These are phyloP conservation scores for Termitomyces sp. DNA, from an alignment of 1,284 basidiomycete genomes.

Conservation along the genomic window DNA sequence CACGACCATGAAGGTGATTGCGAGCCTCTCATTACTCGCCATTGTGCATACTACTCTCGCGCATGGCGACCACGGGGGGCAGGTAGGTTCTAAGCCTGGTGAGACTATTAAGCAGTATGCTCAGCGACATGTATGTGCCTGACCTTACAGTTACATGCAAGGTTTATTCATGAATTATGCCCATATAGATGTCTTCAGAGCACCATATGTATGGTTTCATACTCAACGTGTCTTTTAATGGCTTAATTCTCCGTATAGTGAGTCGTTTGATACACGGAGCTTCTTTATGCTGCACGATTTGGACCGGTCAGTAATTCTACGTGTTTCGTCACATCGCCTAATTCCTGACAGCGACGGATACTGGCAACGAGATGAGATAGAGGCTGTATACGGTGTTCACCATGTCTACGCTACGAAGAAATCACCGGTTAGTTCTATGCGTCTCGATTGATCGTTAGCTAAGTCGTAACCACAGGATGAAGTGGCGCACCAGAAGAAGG, in stretches of 20 bases:
- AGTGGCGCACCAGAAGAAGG: conserved; percentile 79
- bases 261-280: conserved; percentile 71
- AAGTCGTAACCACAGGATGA: conserved; percentile 51
- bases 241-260: conserved; percentile 38
- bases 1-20: conserved; percentile 31
- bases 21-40: conserved; percentile 31
- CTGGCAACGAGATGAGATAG: conserved; percentile 80
- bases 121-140: conserved; percentile 48
- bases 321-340: not conserved
- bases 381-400: conserved; percentile 93
- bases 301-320: conserved; percentile 51
- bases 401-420: conserved; percentile 90
- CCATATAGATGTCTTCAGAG: conserved; percentile 72
- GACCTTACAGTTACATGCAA: not conserved
- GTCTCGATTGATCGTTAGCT: not conserved
- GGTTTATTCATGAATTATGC: conserved; percentile 2
- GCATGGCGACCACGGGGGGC: conserved; percentile 43
- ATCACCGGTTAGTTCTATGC: conserved; percentile 52
- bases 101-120: conserved; percentile 55
- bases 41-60: conserved; percentile 27
- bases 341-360: conserved; percentile 48
- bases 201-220: conserved; percentile 68
- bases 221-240: not conserved
- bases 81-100: conserved; percentile 25
- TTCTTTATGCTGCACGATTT: conserved; percentile 93